Base-by-base conservation (phyloP, 371 early-diverging fungal species). In the Mortierella sp. region DNA sequence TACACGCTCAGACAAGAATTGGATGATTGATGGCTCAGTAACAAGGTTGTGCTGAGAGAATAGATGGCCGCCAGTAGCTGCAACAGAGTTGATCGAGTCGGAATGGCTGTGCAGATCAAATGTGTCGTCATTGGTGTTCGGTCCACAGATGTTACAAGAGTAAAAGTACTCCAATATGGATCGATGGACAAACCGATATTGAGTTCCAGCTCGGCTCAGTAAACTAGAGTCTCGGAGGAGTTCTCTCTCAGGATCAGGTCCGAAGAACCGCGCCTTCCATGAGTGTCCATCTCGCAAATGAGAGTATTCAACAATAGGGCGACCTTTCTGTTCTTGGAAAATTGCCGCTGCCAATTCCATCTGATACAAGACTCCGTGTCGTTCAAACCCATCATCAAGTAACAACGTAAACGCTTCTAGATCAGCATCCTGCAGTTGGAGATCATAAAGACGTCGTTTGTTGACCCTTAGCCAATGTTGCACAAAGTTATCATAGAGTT, bases 261-360 rank as follows among this genome's bases (percentile, higher is more conserved):
- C 28, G 28, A 76, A 76, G 34, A 76, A 73, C 42, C 21, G 19
- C 0, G 7, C 65, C 28, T 76, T 76, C 81, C 76, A 80, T n/a
- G n/a, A 0, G 73, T 65, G 0, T 6, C n/a, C 14, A 9, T 76
- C 81, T 0, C 31, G 21, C 4, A 7, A 8, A 0, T 10, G 28
- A 7, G 21, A 19, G 73, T 73, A 76, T 3, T 48, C 48, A 31
- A 80, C 72, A 3, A 72, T 34, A 1, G 72, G 65, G 24, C 26
- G n/a, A 3, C 76, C 65, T 1, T 28, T 74, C 45, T 76, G 81
- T 11, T 76, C 54, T 2, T 44, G 16, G 34, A 68, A 80, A 28
- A 76, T 76, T 8, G 72, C 70, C 0, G 16, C 2, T 13, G 76
- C 76, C 3, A 80, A 48, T 0, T 72, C 28, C 70, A 76, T 63